Conservation (phyloP, 768 basidiomycete species). For the Xanthoconium stramineum region DNA sequence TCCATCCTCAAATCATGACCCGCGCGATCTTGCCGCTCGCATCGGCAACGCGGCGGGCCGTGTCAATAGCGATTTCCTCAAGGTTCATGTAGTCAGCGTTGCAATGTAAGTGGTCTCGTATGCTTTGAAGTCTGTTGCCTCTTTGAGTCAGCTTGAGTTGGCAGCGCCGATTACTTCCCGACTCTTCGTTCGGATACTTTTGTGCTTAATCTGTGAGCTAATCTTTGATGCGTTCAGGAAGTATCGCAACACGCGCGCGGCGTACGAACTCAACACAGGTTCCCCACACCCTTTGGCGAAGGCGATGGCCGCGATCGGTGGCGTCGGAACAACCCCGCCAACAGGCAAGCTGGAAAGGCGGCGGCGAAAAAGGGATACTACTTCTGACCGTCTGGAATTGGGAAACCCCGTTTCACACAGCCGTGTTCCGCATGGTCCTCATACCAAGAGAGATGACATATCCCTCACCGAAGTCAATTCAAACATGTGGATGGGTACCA, state of each 20-base stretch:
- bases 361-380: conserved; percentile 2
- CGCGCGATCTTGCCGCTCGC: neutral
- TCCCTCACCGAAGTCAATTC: conserved; percentile 37
- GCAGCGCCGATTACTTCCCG: neutral
- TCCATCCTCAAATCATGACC: neutral
- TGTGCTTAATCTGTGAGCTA: neutral
- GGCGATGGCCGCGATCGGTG: conserved; percentile 10
- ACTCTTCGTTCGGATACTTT: neutral
- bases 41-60: neutral
- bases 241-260: conserved; percentile 39
- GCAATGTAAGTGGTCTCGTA: conserved; percentile 15
- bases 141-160: neutral
- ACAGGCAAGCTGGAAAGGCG: conserved; percentile 4
- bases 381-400: neutral
- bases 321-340: neutral
- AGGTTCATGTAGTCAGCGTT: conserved; percentile 13
- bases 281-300: conserved; percentile 32
- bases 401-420: neutral
- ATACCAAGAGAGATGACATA: conserved; percentile 28
- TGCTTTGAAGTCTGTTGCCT: neutral
- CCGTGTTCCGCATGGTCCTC: conserved; percentile 3
- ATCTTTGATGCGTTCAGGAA: conserved; percentile 34
- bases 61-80: conserved; percentile 12
- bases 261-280: conserved; percentile 47
- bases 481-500: conserved; percentile 44